A percentile compares a stretch with the other conserved stretches of the same genome.
These are phyloP conservation scores for Scutellaria galericulata DNA, from an alignment of 257 asterid species.

Conservation along the genomic window DNA sequence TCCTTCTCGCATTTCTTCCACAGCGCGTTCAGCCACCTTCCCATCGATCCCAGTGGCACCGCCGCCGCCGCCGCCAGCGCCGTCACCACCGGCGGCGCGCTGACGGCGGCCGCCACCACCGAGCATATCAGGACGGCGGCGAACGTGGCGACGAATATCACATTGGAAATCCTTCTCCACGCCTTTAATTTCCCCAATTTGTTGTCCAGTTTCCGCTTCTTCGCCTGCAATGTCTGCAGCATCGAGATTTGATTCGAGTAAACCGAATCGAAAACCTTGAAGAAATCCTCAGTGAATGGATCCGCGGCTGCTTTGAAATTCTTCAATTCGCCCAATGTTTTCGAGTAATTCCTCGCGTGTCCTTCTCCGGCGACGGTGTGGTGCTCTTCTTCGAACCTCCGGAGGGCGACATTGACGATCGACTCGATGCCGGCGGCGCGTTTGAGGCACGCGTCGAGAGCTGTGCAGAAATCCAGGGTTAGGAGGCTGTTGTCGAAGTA, in stretches of 20 bases:
- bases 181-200: slow-evolving; percentile 52
- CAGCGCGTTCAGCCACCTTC: slow-evolving; percentile 68
- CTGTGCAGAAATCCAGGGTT: slow-evolving; percentile 76
- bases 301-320: slow-evolving; percentile 62
- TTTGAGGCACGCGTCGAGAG: slow-evolving; percentile 67
- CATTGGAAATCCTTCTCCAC: slow-evolving; percentile 77
- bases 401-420: slow-evolving; percentile 59
- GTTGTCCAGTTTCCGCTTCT: slow-evolving; percentile 61
- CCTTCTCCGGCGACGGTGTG: slow-evolving; percentile 17
- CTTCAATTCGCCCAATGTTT: slow-evolving; percentile 67
- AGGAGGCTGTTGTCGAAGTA: slow-evolving; percentile 80
- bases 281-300: slow-evolving; percentile 76
- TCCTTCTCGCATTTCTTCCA: slow-evolving; percentile 75
- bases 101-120: slow-evolving; percentile 84
- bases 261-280: slow-evolving; percentile 57
- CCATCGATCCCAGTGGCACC: slow-evolving; percentile 81
- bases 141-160: slow-evolving; percentile 67
- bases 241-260: slow-evolving; percentile 56
- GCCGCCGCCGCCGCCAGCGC: slow-evolving; percentile 89
- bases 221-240: slow-evolving; percentile 62
- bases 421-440: slow-evolving; percentile 74
- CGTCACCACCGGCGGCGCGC: slow-evolving; percentile 80
- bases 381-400: slow-evolving; percentile 64
- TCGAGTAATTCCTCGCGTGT: slow-evolving; percentile 40
- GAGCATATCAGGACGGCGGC: slow-evolving; percentile 74